phyloP scores from a whole-genome alignment of 2,329 filamentous ascomycete species.

The Pleomassaria siparia region DNA sequence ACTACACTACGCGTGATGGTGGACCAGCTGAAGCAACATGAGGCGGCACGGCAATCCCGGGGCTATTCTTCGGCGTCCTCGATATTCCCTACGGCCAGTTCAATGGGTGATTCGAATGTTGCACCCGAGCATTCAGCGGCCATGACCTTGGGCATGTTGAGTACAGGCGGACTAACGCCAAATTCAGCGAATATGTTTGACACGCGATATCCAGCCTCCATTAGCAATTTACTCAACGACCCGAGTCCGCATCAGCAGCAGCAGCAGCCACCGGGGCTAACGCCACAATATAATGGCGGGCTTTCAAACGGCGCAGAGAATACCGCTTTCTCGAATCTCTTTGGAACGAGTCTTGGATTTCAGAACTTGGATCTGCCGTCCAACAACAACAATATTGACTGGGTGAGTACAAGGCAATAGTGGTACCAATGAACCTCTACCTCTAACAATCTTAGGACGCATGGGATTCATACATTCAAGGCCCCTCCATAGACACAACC shows the following conservation, averaged over 20 bases:
- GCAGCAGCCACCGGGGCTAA: slow-evolving; percentile 32
- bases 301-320: slow-evolving; percentile 42
- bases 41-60: slow-evolving; percentile 28
- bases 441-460: slow-evolving; percentile 49
- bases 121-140: slow-evolving; percentile 65
- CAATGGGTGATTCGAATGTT: slow-evolving; percentile 57
- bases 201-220: slow-evolving; percentile 41
- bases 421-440: slow-evolving; percentile 1
- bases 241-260: slow-evolving; percentile 30
- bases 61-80: slow-evolving; percentile 32
- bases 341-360: slow-evolving; percentile 50
- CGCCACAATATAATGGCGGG: slow-evolving; percentile 40
- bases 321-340: slow-evolving; percentile 59
- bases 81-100: slow-evolving; percentile 28
- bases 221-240: slow-evolving; percentile 43
- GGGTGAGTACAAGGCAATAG: slow-evolving; percentile 53
- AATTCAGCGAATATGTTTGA: slow-evolving; percentile 47
- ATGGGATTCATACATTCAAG: slow-evolving; percentile 70
- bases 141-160: slow-evolving; percentile 70
- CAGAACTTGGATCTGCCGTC: slow-evolving; percentile 59
- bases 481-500: slow-evolving; percentile 49
- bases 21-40: slow-evolving; percentile 66
- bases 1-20: slow-evolving; percentile 82
- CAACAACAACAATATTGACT: slow-evolving; percentile 57
- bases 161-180: slow-evolving; percentile 61